Conservation (phyloP, 2,329 filamentous ascomycete species). For the Hirsutella rhossiliensis region DNA sequence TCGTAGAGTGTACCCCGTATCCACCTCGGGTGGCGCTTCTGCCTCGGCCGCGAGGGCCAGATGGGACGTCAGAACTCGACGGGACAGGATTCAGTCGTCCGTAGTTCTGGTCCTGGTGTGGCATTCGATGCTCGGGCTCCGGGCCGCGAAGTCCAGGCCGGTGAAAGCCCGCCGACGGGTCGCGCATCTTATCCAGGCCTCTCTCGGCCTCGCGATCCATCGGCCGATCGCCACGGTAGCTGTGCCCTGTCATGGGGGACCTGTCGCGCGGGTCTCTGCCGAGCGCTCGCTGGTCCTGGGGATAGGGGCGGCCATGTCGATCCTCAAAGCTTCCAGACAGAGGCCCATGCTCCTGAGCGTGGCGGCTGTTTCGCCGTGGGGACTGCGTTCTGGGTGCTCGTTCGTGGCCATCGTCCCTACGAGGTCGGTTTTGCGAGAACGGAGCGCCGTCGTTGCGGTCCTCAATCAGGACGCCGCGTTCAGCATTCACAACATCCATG, state of each 20-base stretch:
- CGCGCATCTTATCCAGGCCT: slow-evolving; percentile 25
- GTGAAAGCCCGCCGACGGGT: slow-evolving; percentile 24
- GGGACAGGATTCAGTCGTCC: slow-evolving; percentile 46
- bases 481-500: slow-evolving; percentile 32
- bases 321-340: slow-evolving; percentile 32
- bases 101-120: slow-evolving; percentile 49
- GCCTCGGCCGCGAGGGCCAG: slow-evolving; percentile 43
- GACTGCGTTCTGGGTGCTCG: slow-evolving; percentile 31
- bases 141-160: slow-evolving; percentile 20
- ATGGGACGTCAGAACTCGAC: slow-evolving; percentile 34
- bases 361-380: slow-evolving; percentile 28
- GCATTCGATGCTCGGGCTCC: slow-evolving; percentile 37
- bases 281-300: slow-evolving; percentile 16
- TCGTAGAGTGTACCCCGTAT: slow-evolving; percentile 19
- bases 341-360: slow-evolving; percentile 15
- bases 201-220: slow-evolving; percentile 27
- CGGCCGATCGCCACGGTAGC: slow-evolving; percentile 20
- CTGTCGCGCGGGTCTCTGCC: slow-evolving; percentile 20
- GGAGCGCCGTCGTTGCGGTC: slow-evolving; percentile 21
- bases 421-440: slow-evolving; percentile 18
- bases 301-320: slow-evolving; percentile 30
- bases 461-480: slow-evolving; percentile 31
- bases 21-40: slow-evolving; percentile 27
- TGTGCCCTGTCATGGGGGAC: slow-evolving; percentile 14
- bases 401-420: slow-evolving; percentile 33